Conservation (phyloP, 805 yeast genomes). For the Henningerozyma blattae region DNA sequence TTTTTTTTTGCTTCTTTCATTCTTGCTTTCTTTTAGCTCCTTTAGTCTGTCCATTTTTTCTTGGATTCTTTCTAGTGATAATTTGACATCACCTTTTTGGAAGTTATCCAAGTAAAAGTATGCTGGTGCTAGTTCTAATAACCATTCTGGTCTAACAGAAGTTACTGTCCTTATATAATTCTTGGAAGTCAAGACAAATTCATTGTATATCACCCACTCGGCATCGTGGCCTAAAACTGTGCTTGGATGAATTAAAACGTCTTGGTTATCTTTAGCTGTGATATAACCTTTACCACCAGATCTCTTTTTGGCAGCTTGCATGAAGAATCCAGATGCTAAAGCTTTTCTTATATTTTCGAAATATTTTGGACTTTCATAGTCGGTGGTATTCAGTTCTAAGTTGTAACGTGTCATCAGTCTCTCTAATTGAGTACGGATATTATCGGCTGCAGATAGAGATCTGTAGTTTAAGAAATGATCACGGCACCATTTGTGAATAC, state of each 20-base stretch:
- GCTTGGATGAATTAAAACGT: slow-evolving; percentile 86
- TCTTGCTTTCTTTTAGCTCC: slow-evolving; percentile 18
- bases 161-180: slow-evolving; percentile 94
- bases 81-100: slow-evolving; percentile 58
- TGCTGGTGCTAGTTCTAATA: slow-evolving; percentile 62
- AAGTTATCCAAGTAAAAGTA: slow-evolving; percentile 55
- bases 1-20: slow-evolving; percentile 14
- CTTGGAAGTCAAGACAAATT: slow-evolving; percentile 85
- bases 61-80: slow-evolving; percentile 51
- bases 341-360: slow-evolving; percentile 78
- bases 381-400: slow-evolving; percentile 58
- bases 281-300: slow-evolving; percentile 73
- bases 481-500: slow-evolving; percentile 78
- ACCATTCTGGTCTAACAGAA: slow-evolving; percentile 83
- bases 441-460: slow-evolving; percentile 76
- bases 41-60: slow-evolving; percentile 36
- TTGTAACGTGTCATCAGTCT: slow-evolving; percentile 76
- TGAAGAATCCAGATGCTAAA: slow-evolving; percentile 83
- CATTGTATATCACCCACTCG: slow-evolving; percentile 93
- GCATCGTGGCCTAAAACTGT: slow-evolving; percentile 80
- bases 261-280: slow-evolving; percentile 93
- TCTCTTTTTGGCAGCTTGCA: slow-evolving; percentile 94
- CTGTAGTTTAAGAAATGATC: slow-evolving; percentile 78
- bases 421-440: slow-evolving; percentile 71
- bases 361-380: slow-evolving; percentile 53